Evolutionary conservation across 2,329 filamentous ascomycete genomes (phyloP), one percentile per base, ranked within the genome.

Genomic region (Apiospora marii): DNA sequence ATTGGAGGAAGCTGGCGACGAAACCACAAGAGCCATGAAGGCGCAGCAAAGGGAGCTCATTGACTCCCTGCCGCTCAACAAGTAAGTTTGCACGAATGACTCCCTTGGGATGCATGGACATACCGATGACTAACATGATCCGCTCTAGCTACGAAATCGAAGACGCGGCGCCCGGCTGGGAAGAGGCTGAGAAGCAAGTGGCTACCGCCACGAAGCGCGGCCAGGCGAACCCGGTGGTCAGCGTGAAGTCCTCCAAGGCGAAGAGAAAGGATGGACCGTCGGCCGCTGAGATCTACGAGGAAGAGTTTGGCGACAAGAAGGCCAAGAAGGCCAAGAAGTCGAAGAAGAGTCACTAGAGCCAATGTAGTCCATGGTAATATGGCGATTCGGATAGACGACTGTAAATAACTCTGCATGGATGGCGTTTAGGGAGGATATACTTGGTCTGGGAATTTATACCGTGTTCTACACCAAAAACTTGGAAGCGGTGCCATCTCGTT

Each of bases 11-110:
- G 95, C 92, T 22, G 95, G 92, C 1, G 91, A 96, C 74, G 92
- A 96, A 81, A 91, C 93, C 37, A 83, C 94, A 74, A 87, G 86
- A 68, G 91, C 90, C 73, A 85, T 97, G 78, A 90, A 90, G 76
- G 91, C 93, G 82, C 94, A 96, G 83, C 94, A 97, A 83, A 91
- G 93, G 78, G 93, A 94, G 76, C 86, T 98, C 76, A 98, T 98
- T 79, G 94, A 98, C 85, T 93, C 95, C 74, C 85, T 98, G 74
- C 95, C 96, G 64, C 87, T 98, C 70, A 94, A 98, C 79, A 92
- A 93, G 90, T 96, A 70, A 70, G 68, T 37, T 16, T 34, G 41
- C 24, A 58, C 51, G n/a, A 30, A 46, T 19, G 0, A 44, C 2
- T n/a, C 30, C 30, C 58, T 16, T 13, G 30, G 5, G 1, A n/a